Evolutionary conservation across 2,329 filamentous ascomycete genomes (phyloP), one percentile per base, ranked within the genome.

Genomic region (Monosporascus cannonballus): DNA sequence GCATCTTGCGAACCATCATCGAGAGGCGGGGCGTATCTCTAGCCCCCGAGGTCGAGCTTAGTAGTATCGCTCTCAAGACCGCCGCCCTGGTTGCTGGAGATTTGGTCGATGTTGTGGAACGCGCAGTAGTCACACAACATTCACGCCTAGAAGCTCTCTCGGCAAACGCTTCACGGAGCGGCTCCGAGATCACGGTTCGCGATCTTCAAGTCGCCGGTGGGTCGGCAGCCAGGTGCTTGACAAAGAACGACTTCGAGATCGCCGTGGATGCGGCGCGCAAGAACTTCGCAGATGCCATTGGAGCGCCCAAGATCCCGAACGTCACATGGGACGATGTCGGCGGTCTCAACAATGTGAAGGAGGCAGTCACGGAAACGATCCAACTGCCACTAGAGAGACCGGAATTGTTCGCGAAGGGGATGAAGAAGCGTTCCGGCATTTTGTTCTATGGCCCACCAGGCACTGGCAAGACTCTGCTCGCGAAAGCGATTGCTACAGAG

Each of bases 211-310:
- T 97, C 8, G 86, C 94, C 1, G 94, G 94, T 30, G 94, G 94
- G 0, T 80, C 89, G 41, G 80, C 86, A 9, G 88, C 89, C 5
- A 85, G 85, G 27, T 89, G 88, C 50, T 78, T 99, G 11, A 92
- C 85, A 1, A 89, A 89, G 60, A 76, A 80, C 2, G 94, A 99
- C 69, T 93, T 97, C 59, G 91, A 96, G 51, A 74, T 86, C n/a
- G 94, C 94, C 0, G 93, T 99, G 3, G 93, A 97, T 54, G 90
- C 92, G 6, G 94, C 94, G 1, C 85, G 94, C 51, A 96, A 96
- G 78, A 97, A 96, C 71, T 99, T 99, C 68, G 93, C 94, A 6
- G 94, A 97, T 69, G 87, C 93, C 0, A 99, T 99, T 58, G 94
- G 94, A 24, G 94, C 94, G 5, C 94, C 94, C 2, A 97, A 97